phyloP scores from a whole-genome alignment of 2,329 filamentous ascomycete species.

The Aspergillus persii region DNA sequence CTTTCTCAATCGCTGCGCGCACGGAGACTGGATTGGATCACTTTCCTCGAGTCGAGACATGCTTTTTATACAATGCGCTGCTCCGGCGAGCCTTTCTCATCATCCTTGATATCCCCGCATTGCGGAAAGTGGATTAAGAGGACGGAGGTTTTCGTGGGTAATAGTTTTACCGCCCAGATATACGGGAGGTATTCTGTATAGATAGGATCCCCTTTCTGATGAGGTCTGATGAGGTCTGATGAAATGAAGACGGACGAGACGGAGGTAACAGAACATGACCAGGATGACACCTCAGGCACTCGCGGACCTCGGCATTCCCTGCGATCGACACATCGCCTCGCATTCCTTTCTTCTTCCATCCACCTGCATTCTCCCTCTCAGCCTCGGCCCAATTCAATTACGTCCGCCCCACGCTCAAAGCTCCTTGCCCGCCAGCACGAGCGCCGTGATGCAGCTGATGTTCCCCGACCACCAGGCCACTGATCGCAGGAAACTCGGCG shows the following conservation, averaged over 20 bases:
- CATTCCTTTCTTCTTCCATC: no score
- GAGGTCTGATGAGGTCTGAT: no score
- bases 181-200: not conserved
- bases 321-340: no score
- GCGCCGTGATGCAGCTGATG: conserved; percentile 36
- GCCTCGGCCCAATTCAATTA: not conserved
- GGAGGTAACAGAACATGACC: no score
- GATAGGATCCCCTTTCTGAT: no score
- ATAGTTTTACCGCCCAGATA: not conserved
- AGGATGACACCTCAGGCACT: no score
- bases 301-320: no score
- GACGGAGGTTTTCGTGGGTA: not conserved
- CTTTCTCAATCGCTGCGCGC: not conserved
- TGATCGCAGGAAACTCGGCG: conserved; percentile 34
- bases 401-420: conserved; percentile 12
- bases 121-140: not conserved
- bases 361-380: not conserved
- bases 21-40: not conserved
- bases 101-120: conserved; percentile 17
- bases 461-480: conserved; percentile 41
- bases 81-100: not conserved
- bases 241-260: no score
- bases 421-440: conserved; percentile 36
- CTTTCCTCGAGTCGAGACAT: not conserved
- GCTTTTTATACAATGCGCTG: not conserved